Evolutionary conservation across 495 filamentous ascomycete species (phyloP), one percentile per base, ranked within the genome.

Genomic region (Letharia lupina): DNA sequence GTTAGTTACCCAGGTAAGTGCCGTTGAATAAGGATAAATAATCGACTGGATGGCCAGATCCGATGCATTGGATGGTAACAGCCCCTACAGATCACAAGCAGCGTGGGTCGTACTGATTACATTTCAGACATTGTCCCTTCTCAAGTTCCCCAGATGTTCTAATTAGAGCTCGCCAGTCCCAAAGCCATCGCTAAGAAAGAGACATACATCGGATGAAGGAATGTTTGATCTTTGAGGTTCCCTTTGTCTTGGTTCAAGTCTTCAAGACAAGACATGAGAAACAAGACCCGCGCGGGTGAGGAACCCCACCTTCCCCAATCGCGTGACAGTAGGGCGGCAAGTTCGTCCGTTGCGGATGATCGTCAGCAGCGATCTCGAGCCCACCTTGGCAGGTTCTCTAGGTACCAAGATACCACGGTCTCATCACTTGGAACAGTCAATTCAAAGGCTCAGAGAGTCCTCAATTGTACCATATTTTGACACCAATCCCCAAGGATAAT

Each of bases 321-420:
- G 23, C 23, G 23, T 28, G 23, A 28, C 23, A 28, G 23, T 28
- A 28, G 23, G 23, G 23, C 23, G 23, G 23, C 23, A 28, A 28
- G 23, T 28, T 28, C 23, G 44, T 47, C 18, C 44, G 15, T 37
- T 37, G 54, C 52, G 56, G 31, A 37, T 50, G 63, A 65, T 60
- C 63, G 54, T 20, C 56, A 33, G 33, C 41, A 65, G 41, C 56
- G 54, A 58, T 65, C 11, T 44, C 42, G 28, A 52, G 12, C 20
- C 37, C 12, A 56, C 45, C n/a, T 4, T 28, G n/a, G n/a, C n/a
- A n/a, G n/a, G n/a, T n/a, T n/a, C n/a, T n/a, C n/a, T n/a, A n/a
- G n/a, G n/a, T n/a, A n/a, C n/a, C n/a, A n/a, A n/a, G n/a, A n/a
- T n/a, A n/a, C n/a, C n/a, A n/a, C n/a, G n/a, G n/a, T n/a, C n/a